These are phyloP conservation scores for Albatrellus ellisii DNA, from an alignment of 768 basidiomycete species.

Conservation along the genomic window DNA sequence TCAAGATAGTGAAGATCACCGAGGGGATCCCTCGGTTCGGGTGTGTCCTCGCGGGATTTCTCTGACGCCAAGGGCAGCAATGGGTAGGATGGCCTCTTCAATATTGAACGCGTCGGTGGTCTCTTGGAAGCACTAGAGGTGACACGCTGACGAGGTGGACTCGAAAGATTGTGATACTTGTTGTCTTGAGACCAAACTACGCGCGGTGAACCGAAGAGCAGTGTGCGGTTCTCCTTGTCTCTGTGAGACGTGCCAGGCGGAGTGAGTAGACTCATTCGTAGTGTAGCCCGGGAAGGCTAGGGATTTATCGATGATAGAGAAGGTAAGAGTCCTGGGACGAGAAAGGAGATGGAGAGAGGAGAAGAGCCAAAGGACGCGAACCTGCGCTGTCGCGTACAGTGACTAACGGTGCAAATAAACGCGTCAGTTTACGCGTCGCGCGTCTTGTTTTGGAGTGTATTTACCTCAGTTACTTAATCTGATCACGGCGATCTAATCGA, in stretches of 20 bases:
- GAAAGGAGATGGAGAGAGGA: neutral
- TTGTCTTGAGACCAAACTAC: conserved; percentile 43
- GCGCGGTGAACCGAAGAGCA: conserved; percentile 19
- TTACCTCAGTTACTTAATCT: neutral
- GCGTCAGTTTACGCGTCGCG: conserved; percentile 30
- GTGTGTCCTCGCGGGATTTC: conserved; percentile 48
- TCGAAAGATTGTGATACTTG: conserved; percentile 30
- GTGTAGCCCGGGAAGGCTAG: too few relatives aligned
- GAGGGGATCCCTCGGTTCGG: conserved; percentile 64
- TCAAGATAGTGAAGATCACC: conserved; percentile 49
- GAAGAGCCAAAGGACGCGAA: neutral
- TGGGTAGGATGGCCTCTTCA: conserved; percentile 37
- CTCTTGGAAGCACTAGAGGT: conserved; percentile 24
- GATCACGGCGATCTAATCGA: neutral
- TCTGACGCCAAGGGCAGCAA: conserved; percentile 27
- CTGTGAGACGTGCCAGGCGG: conserved; percentile 46
- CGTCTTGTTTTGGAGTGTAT: conserved; percentile 20
- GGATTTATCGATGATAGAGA: conserved; percentile 15
- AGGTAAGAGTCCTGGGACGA: neutral
- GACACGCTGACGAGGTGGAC: conserved; percentile 13
- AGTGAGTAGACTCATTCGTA: conserved; percentile 46
- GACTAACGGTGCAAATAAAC: conserved; percentile 22
- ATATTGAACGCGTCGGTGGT: conserved; percentile 50
- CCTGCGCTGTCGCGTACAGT: conserved; percentile 1
- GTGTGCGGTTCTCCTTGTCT: conserved; percentile 42